Evolutionary conservation across 352 stramenopile genomes (phyloP).

Genomic region (Pythium brassicae): DNA sequence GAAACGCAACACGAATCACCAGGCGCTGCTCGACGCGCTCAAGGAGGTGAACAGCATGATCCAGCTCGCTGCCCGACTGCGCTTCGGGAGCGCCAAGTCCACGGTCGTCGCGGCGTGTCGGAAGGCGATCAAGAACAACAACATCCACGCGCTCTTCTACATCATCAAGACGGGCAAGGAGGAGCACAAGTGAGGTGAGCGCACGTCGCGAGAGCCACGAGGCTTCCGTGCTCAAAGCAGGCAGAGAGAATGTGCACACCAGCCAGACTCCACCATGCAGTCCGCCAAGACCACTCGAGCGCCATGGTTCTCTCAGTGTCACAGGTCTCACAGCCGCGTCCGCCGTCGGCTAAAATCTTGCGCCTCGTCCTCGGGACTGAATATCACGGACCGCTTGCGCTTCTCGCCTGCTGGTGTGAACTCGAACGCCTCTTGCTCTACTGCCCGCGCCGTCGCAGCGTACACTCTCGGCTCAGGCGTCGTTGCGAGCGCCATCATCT

Average conservation of each 20-base stretch:
- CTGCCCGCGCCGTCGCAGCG: neutral
- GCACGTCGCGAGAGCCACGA: neutral
- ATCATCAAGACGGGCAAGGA: slow-evolving; percentile 84
- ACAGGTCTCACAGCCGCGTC: neutral
- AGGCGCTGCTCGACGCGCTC: slow-evolving; percentile 84
- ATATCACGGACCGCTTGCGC: slow-evolving; percentile 24
- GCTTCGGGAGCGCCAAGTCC: slow-evolving; percentile 82
- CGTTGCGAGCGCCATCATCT: slow-evolving; percentile 33
- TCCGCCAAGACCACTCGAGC: neutral
- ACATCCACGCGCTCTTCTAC: slow-evolving; percentile 83
- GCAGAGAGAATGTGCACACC: neutral
- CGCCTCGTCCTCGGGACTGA: slow-evolving; percentile 28
- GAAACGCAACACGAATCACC: slow-evolving; percentile 90
- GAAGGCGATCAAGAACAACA: slow-evolving; percentile 90
- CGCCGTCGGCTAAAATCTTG: slow-evolving; percentile 15
- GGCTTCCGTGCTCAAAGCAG: no score
- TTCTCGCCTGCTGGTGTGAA: slow-evolving; percentile 19
- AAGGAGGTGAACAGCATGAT: slow-evolving; percentile 93
- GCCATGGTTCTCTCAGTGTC: neutral
- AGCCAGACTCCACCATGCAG: neutral
- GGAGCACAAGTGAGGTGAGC: slow-evolving; percentile 48
- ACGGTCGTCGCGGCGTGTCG: slow-evolving; percentile 78
- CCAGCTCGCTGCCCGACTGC: slow-evolving; percentile 83
- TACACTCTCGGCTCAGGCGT: slow-evolving; percentile 9
- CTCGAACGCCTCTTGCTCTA: neutral